Evolutionary conservation across 257 asterid species (phyloP), one percentile per base, ranked within the genome.

Genomic region (Haberlea rhodopensis): DNA sequence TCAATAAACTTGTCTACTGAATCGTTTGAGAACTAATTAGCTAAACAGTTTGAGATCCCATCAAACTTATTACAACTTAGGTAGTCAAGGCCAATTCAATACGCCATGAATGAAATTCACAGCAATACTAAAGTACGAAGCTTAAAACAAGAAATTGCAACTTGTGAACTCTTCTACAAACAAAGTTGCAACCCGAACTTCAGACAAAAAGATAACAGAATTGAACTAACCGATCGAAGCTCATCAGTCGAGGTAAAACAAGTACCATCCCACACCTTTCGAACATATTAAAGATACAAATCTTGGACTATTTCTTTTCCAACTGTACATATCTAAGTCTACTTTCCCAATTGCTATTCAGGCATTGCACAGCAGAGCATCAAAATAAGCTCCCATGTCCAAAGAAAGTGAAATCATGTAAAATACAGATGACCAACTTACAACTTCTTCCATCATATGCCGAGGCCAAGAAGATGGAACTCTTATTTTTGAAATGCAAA

Each of bases 321-420:
- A 57, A 63, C 60, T 56, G 55, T 45, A 62, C 62, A 55, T 62
- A 6, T 61, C 73, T 67, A 32, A 54, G 26, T 53, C 57, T 21
- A 20, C 9, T 16, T 21, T 57, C 69, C 63, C 59, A 8, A 8
- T n/a, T n/a, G n/a, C 49, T 23, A 7, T 32, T 29, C 19, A 31
- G 26, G 26, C 25, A 53, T 19, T n/a, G 76, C 80, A 74, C 76
- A 67, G 59, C 63, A 78, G 77, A 71, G 83, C 80, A 68, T 65
- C 58, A 73, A 70, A 79, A 67, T 72, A 77, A 67, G 82, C 83
- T 72, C 78, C 71, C 61, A 62, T 49, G 64, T 23, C 56, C 20
- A 71, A 61, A 53, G 26, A 31, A 62, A 54, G 34, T 18, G 19
- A 67, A 34, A 53, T 53, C 63, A 40, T 18, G 20, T 37, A 46